Evolutionary conservation across 169 alveolate species (phyloP).

Genomic region (Eimeria sp.): DNA sequence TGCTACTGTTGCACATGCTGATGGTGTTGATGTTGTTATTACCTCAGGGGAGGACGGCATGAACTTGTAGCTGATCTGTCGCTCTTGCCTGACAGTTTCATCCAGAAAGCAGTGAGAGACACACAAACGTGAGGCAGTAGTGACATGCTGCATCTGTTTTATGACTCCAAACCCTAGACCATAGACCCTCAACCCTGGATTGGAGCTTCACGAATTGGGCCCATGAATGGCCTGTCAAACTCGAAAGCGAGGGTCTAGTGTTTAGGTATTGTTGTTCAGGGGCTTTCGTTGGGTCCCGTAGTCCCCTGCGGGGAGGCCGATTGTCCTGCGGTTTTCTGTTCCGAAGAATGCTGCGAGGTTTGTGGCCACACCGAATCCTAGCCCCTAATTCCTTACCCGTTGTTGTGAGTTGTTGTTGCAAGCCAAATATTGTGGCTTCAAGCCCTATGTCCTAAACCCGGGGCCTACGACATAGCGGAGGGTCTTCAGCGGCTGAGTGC

Average conservation of each 20-base stretch:
- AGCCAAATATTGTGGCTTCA: not conserved
- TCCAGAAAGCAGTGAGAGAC: constrained; percentile 8
- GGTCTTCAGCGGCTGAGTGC: not conserved
- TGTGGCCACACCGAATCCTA: not conserved
- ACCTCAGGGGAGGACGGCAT: constrained; percentile 25
- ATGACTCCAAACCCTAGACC: not conserved
- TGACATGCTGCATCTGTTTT: not conserved
- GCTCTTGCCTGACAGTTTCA: constrained; percentile 1
- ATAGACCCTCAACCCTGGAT: not conserved
- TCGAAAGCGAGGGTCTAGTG: not conserved
- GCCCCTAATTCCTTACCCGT: not conserved
- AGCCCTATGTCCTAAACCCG: not conserved
- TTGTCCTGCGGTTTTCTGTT: constrained; percentile 53
- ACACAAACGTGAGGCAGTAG: not conserved
- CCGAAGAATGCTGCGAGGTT: constrained; percentile 42
- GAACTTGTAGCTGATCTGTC: not conserved
- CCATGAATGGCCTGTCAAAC: not conserved
- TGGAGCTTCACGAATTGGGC: not conserved
- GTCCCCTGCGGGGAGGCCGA: constrained; percentile 53
- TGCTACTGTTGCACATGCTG: not conserved
- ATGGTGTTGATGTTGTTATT: not conserved
- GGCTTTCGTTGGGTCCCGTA: constrained; percentile 21
- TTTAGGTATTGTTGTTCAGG: constrained; percentile 27
- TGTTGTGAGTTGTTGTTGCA: not conserved
- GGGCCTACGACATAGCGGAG: not conserved